Percentiles rank a stretch among this genome's conserved stretches.
Evolutionary conservation across 225 moss, liverwort and hornwort genomes (phyloP).

Genomic region (Rhytidiadelphus loreus): DNA sequence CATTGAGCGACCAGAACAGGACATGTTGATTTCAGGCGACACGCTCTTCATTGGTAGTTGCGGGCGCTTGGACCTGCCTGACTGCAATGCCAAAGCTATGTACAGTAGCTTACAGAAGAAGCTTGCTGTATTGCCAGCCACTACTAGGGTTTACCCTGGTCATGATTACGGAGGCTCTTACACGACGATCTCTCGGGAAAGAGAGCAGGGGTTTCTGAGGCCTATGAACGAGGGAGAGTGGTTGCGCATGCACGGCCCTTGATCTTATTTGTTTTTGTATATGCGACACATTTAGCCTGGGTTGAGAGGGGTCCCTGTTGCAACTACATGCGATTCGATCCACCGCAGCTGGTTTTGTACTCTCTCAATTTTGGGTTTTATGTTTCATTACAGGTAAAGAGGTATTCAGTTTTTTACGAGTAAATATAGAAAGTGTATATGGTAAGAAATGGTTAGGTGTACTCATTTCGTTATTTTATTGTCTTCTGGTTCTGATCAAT

Average conservation of each 20-base stretch:
- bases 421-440: neutral
- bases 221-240: constrained; percentile 66
- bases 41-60: constrained; percentile 97
- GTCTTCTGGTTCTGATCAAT: neutral
- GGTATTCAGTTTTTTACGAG: neutral
- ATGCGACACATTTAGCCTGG: neutral
- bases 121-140: constrained; percentile 64
- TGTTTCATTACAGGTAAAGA: neutral
- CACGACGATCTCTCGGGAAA: constrained; percentile 81
- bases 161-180: constrained; percentile 88
- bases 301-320: neutral
- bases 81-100: constrained; percentile 93
- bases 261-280: neutral
- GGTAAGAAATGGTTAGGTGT: neutral
- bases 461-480: neutral
- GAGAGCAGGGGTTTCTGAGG: constrained; percentile 56
- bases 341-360: neutral
- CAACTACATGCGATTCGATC: neutral
- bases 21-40: constrained; percentile 65
- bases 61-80: constrained; percentile 91
- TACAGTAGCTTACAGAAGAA: constrained; percentile 87
- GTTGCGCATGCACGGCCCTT: constrained; percentile 55
- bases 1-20: constrained; percentile 41
- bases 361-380: neutral
- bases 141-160: constrained; percentile 89